These are phyloP conservation scores for Nyssa sinensis DNA, from an alignment of 148 eudicot species.

Conservation along the genomic window DNA sequence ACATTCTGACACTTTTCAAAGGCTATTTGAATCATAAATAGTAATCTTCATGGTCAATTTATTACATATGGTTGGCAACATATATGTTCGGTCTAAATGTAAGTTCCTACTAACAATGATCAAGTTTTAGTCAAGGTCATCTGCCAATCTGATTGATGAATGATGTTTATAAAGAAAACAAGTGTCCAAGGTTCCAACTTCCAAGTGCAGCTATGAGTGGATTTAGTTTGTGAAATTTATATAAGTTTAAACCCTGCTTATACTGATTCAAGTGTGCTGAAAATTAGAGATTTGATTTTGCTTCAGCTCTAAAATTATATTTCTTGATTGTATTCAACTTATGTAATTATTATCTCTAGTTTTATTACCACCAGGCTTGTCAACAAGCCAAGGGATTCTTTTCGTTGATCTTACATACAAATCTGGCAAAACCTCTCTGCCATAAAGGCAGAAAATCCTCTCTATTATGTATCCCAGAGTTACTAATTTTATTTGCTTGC, in stretches of 20 bases:
- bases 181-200: background rate
- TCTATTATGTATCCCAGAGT: background rate
- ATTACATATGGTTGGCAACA: background rate
- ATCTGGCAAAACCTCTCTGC: slow-evolving; percentile 5
- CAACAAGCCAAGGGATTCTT: background rate
- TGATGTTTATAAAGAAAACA: background rate
- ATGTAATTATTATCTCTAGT: background rate
- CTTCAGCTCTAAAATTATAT: background rate
- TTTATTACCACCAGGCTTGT: background rate
- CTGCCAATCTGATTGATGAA: background rate
- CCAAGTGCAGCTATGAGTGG: background rate
- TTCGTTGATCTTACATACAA: background rate
- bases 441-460: background rate
- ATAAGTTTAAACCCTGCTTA: background rate
- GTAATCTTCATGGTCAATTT: background rate
- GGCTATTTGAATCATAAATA: background rate
- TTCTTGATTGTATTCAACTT: background rate
- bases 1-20: background rate
- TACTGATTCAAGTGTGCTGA: background rate
- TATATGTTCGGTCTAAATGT: background rate
- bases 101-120: background rate
- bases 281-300: background rate
- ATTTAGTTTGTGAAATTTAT: background rate
- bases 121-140: background rate
- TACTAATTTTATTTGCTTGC: background rate